Base-by-base conservation (phyloP, 495 filamentous ascomycete species). In the Podospora appendiculata region DNA sequence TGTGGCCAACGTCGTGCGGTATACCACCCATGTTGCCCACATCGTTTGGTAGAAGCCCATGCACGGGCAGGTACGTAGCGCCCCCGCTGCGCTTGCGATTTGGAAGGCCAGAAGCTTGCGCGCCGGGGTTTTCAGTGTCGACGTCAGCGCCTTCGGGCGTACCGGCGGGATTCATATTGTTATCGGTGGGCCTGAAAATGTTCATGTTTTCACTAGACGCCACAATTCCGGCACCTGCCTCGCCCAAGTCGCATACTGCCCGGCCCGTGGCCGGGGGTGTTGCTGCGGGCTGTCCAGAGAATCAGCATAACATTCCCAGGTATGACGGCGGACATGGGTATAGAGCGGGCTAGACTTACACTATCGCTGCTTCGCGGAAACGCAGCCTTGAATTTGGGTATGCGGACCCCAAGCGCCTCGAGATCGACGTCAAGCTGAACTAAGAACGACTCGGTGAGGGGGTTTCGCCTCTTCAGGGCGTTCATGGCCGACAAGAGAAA, bases 381-480 rank as follows among this genome's bases (percentile, higher is more conserved):
- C 6, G 75, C 71, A 1, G 65, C 60, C 48, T 74, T 77, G 40
- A 78, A 68, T 52, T 76, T 80, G 9, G 76, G 76, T 51, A 79
- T 76, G 16, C 75, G 70, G 51, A 69, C 58, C 19, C 76, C 76
- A 33, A 81, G 62, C 7, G 86, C 84, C 62, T 91, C 86, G 2
- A 96, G 78, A 60, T 99, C 93, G 8, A 96, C 85, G 62, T 96
- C 89, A 5, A 99, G 74, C 68, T 97, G 93, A 19, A 92, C 85
- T 35, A 97, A 73, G 75, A 99, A 99, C 0, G 91, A 96, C 61
- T 96, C 91, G 1, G 92, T 92, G 43, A 99, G 75, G 2, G 92
- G 91, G 57, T 95, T 96, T 60, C 88, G 87, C 46, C 75, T 79
- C 68, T 93, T 94, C 56, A 99, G 65, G 13, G 88, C 87, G 43